Conservation (phyloP, 1,284 basidiomycete species). For the Trametes versicolor region DNA sequence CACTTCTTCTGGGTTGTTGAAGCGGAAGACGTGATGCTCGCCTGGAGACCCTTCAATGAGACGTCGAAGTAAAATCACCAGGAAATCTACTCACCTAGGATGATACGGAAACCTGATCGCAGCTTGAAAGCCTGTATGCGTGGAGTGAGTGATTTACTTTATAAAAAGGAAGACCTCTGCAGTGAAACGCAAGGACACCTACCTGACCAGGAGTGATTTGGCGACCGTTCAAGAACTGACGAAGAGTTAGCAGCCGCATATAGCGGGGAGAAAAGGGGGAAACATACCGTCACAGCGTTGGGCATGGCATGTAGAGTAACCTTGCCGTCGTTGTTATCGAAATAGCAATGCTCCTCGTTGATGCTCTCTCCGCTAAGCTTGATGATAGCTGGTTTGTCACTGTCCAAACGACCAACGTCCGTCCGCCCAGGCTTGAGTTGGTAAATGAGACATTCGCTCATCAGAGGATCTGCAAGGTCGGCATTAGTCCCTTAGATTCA, state of each 20-base stretch:
- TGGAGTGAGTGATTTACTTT: constrained; percentile 15
- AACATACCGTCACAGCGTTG: constrained; percentile 85
- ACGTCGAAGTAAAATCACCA: background rate
- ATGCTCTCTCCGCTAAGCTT: constrained; percentile 94
- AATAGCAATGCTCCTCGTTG: constrained; percentile 90
- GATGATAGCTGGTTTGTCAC: constrained; percentile 85
- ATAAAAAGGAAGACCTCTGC: background rate
- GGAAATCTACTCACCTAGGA: constrained; percentile 71
- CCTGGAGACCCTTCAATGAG: constrained; percentile 56
- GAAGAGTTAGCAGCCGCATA: constrained; percentile 18
- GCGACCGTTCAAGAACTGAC: constrained; percentile 92
- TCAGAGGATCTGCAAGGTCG: constrained; percentile 73
- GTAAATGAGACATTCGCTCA: constrained; percentile 94
- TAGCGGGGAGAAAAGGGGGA: background rate
- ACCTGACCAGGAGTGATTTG: constrained; percentile 82
- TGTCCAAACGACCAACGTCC: constrained; percentile 86
- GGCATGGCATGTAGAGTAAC: constrained; percentile 85
- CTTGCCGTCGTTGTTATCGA: constrained; percentile 88
- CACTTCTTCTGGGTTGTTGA: constrained; percentile 96
- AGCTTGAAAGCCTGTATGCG: constrained; percentile 75
- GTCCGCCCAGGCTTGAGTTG: constrained; percentile 91
- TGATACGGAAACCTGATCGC: constrained; percentile 94
- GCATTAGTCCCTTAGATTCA: constrained; percentile 30
- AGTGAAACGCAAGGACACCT: constrained; percentile 37
- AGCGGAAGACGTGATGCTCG: constrained; percentile 97